Conservation (phyloP, 345 rosid genomes). For the Arabidopsis suecica region DNA sequence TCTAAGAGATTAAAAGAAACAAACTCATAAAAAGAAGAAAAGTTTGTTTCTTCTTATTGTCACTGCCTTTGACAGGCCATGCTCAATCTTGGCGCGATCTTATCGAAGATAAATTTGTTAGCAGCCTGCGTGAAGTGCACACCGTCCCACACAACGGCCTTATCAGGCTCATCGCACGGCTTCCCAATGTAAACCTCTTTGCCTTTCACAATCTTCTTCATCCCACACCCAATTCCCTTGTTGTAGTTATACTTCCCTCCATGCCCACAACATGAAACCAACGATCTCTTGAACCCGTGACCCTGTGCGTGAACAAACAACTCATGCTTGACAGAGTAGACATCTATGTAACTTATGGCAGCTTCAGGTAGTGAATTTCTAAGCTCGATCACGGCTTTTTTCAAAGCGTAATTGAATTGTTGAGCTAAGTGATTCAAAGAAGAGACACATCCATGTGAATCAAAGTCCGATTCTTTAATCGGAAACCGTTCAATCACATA, state of each 20-base stretch:
- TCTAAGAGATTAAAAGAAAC: neutral
- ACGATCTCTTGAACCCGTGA: constrained; percentile 62
- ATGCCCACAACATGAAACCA: constrained; percentile 76
- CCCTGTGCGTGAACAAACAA: constrained; percentile 54
- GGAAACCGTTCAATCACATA: constrained; percentile 65
- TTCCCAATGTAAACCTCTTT: constrained; percentile 58
- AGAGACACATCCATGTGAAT: constrained; percentile 59
- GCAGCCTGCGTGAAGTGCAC: constrained; percentile 50
- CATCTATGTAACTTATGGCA: constrained; percentile 61
- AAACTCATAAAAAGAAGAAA: constrained; percentile 24
- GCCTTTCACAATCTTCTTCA: constrained; percentile 48
- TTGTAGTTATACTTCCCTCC: constrained; percentile 83
- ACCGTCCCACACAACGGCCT: constrained; percentile 47
- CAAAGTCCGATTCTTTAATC: constrained; percentile 52
- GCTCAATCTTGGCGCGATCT: constrained; percentile 24
- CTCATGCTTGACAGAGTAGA: constrained; percentile 60
- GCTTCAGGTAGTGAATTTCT: constrained; percentile 55
- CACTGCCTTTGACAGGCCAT: constrained; percentile 41
- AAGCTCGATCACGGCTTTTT: constrained; percentile 51
- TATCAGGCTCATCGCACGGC: constrained; percentile 48
- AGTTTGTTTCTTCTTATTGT: neutral
- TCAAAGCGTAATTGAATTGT: constrained; percentile 57
- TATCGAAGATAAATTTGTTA: constrained; percentile 44
- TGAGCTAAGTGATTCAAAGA: constrained; percentile 68
- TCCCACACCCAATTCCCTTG: constrained; percentile 60